phyloP scores from a whole-genome alignment of 768 basidiomycete genomes.

The Trichaptum fuscoviolaceum region DNA sequence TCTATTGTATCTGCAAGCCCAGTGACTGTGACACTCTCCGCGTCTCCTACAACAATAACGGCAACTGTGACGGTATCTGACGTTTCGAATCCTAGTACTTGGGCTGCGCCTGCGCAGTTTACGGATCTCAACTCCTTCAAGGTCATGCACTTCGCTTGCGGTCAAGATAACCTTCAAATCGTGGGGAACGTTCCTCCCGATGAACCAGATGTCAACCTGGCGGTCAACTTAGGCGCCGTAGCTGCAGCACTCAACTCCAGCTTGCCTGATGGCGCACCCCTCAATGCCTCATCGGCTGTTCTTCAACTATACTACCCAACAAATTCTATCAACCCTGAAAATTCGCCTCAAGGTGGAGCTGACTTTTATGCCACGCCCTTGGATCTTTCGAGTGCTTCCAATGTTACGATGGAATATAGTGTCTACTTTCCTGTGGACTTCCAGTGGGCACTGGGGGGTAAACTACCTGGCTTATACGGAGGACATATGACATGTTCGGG shows the following conservation, averaged over 20 bases:
- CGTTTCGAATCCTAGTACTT: conserved; percentile 25
- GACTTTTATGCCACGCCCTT: conserved; percentile 58
- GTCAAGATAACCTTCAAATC: conserved; percentile 49
- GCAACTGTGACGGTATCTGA: conserved; percentile 8
- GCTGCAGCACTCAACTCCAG: conserved; percentile 13
- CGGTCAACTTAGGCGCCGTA: conserved; percentile 13
- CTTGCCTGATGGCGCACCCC: conserved; percentile 12
- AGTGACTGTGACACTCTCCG: conserved; percentile 1
- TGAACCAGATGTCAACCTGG: conserved; percentile 23
- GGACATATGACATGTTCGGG: conserved; percentile 67
- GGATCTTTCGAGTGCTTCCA: conserved; percentile 39
- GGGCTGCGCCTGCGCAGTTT: conserved; percentile 49
- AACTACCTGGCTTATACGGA: conserved; percentile 78
- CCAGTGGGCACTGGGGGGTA: conserved; percentile 76
- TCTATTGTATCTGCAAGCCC: background rate
- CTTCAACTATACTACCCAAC: conserved; percentile 66
- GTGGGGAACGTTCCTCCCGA: conserved; percentile 42
- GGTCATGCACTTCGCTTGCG: conserved; percentile 49
- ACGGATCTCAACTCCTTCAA: conserved; percentile 57
- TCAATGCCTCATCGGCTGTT: conserved; percentile 32
- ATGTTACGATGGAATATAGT: conserved; percentile 59
- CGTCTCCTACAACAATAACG: conserved; percentile 6
- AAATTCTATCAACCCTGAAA: conserved; percentile 62
- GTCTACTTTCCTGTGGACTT: conserved; percentile 75
- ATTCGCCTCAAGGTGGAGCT: conserved; percentile 59